Percentiles rank a stretch among this genome's conserved stretches.
Evolutionary conservation across 352 stramenopile genomes (phyloP).

Genomic region (Lagenidium giganteum): DNA sequence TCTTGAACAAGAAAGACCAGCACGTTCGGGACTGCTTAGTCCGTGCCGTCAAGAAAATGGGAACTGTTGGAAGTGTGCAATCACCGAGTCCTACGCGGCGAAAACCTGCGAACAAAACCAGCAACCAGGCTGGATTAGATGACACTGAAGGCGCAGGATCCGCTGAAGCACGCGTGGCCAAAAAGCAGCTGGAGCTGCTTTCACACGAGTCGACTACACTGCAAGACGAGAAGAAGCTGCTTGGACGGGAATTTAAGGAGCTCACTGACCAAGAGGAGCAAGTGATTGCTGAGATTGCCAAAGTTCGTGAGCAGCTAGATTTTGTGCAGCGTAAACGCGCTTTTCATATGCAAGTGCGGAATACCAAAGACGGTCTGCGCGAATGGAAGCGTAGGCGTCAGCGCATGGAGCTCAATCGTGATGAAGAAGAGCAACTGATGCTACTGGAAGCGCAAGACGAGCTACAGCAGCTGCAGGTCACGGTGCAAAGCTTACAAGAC

Average conservation of each 20-base stretch:
- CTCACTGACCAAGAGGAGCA: conserved; percentile 22
- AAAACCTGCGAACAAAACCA: not conserved
- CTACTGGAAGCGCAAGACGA: conserved; percentile 52
- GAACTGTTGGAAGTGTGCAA: not conserved
- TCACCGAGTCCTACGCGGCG: conserved; percentile 1
- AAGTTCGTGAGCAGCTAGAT: conserved; percentile 30
- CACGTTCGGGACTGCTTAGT: conserved; percentile 49
- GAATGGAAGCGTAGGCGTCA: conserved; percentile 35
- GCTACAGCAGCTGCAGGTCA: conserved; percentile 52
- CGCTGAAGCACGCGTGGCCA: conserved; percentile 12
- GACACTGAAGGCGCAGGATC: too few species aligned
- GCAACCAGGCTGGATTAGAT: too few species aligned
- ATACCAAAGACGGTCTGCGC: too few species aligned
- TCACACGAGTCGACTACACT: conserved; percentile 26
- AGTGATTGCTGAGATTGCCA: conserved; percentile 27
- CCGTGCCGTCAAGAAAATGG: not conserved
- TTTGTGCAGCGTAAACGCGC: conserved; percentile 38
- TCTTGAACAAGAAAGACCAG: conserved; percentile 52
- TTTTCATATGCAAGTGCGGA: conserved; percentile 43
- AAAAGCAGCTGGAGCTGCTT: conserved; percentile 39
- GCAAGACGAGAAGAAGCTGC: conserved; percentile 25
- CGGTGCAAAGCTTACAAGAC: conserved; percentile 33
- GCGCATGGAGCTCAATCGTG: conserved; percentile 30
- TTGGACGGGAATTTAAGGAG: conserved; percentile 18
- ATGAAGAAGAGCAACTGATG: conserved; percentile 55